Evolutionary conservation across 305 asterid species (phyloP), one percentile per base, ranked within the genome.

Genomic region (Fraxinus platypoda): DNA sequence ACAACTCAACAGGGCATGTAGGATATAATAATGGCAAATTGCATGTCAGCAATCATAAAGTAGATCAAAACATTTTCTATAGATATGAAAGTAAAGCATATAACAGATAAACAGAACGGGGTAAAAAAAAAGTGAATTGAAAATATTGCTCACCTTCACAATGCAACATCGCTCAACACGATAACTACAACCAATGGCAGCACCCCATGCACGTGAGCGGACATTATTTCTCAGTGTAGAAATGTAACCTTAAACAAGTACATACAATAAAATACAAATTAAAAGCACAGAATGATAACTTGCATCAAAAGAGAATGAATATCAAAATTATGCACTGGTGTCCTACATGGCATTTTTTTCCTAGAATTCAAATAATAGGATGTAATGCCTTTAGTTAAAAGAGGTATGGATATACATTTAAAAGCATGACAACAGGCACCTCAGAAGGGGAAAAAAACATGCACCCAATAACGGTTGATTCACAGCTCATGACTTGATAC

Each of bases 131-230:
- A 31, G 57, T 62, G 38, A 77, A 41, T 77, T 38, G 35, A 43
- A 74, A 59, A 73, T 71, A 83, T 23, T 81, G 76, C 87, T 79
- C 80, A 97, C 99, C 98, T 94, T 97, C 81, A 91, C 88, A 77
- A 93, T 90, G 89, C 91, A 90, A 87, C 99, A 97, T 75, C 90
- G 92, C 88, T 97, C 98, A 2, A 94, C 95, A 79, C 95, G 92
- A 79, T 91, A 97, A 87, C 99, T 97, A 91, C 98, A 97, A 78
- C 91, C 97, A 83, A 92, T 91, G 25, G 96, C 94, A 86, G 99
- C 92, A 84, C 98, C 98, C 99, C 98, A 97, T 30, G 98, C 94
- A 62, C 98, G 98, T 4, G 99, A 97, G 46, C 98, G 98, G 34
- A 94, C 98, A 86, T 91, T 93, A 90, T 97, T 97, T 86, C 99